A percentile compares a stretch with the other conserved stretches of the same genome.
These are phyloP conservation scores for Heliamphora exappendiculata DNA, from an alignment of 148 eudicot genomes.

Conservation along the genomic window DNA sequence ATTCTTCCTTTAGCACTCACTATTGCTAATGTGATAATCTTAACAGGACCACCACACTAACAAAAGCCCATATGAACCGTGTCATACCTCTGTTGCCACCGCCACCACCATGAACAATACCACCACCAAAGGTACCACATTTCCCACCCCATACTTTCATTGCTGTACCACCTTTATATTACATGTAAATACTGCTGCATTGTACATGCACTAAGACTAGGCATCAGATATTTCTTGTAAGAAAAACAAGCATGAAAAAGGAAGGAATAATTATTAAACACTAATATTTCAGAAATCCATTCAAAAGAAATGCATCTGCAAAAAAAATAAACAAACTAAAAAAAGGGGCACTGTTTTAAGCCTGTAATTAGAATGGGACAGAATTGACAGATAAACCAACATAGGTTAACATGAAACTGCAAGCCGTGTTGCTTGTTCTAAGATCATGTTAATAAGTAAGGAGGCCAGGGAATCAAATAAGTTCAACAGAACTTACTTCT, in stretches of 20 bases:
- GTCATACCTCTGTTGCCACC: background rate
- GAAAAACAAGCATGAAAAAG: conserved; percentile 3
- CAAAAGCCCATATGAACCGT: background rate
- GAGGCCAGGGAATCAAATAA: conserved; percentile 6
- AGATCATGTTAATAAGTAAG: background rate
- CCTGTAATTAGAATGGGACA: background rate
- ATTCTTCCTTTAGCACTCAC: background rate
- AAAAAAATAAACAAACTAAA: background rate
- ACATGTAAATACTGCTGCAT: background rate
- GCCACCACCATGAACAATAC: background rate
- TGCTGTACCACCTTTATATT: background rate
- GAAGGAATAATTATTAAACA: background rate
- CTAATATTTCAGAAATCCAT: background rate
- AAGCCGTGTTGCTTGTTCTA: background rate
- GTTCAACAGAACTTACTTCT: conserved; percentile 41
- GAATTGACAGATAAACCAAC: background rate
- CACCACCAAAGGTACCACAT: background rate
- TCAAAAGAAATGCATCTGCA: background rate
- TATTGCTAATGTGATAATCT: background rate
- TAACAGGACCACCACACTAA: conserved; percentile 2
- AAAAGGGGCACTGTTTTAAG: background rate
- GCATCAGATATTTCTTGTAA: background rate
- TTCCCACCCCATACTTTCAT: background rate
- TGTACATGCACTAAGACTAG: background rate
- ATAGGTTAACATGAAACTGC: background rate